phyloP scores from a whole-genome alignment of 2,329 filamentous ascomycete genomes.

The Fusarium fujikuroi region DNA sequence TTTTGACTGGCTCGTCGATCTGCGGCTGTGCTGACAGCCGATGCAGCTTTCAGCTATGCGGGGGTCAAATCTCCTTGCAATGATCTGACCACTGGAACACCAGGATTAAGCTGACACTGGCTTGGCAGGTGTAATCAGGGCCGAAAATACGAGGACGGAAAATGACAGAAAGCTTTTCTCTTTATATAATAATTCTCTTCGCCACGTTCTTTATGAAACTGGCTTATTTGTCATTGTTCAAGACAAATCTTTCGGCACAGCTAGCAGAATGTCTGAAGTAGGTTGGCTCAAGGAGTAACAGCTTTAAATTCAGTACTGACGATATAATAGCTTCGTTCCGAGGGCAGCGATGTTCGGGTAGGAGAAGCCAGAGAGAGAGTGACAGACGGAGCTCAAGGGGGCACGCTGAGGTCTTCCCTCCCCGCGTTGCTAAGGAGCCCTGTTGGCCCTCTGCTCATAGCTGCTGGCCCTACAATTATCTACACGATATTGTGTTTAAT shows the following conservation, averaged over 20 bases:
- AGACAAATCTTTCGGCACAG: rapidly evolving
- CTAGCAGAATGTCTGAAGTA: background rate
- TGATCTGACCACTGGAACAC: background rate
- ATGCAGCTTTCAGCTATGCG: background rate
- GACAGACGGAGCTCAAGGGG: background rate
- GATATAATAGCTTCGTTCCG: rapidly evolving
- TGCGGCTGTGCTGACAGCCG: background rate
- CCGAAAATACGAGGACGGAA: background rate
- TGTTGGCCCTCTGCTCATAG: background rate
- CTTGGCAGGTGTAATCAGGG: background rate
- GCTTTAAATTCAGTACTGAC: rapidly evolving
- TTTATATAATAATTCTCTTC: background rate
- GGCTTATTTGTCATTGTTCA: background rate
- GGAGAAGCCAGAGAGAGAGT: background rate
- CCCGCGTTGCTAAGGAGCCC: background rate
- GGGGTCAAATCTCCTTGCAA: background rate
- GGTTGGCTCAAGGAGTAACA: rapidly evolving
- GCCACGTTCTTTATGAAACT: rapidly evolving
- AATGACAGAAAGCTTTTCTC: rapidly evolving
- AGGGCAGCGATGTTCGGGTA: background rate
- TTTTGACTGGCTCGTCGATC: background rate
- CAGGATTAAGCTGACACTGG: background rate
- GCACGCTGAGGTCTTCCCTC: background rate
- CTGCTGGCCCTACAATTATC: background rate
- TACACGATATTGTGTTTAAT: background rate